phyloP scores from a whole-genome alignment of 2,329 filamentous ascomycete species.

The Fusarium dimerum region DNA sequence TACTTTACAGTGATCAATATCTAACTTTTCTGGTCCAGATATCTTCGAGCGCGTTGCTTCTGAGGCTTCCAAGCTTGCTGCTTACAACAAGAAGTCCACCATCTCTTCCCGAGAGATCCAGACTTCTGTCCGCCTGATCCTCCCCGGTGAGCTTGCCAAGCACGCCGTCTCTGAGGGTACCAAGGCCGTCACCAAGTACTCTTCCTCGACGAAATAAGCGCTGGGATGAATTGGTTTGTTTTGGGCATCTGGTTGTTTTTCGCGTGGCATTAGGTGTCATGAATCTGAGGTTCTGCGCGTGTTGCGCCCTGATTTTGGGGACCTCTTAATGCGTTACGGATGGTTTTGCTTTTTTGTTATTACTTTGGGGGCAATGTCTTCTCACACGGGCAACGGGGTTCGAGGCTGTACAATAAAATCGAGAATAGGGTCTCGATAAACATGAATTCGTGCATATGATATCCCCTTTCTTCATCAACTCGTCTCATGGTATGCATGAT shows the following conservation, averaged over 20 bases:
- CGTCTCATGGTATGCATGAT: conserved; percentile 1
- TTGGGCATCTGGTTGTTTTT: conserved; percentile 54
- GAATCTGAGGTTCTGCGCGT: conserved; percentile 51
- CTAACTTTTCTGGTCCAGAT: conserved; percentile 56
- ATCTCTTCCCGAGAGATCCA: conserved; percentile 99
- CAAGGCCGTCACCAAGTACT: conserved; percentile 99
- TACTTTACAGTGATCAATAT: too few species aligned
- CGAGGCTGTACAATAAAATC: conserved; percentile 73
- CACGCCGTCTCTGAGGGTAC: conserved; percentile 99
- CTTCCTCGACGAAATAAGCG: conserved; percentile 95
- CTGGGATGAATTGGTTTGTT: conserved; percentile 60
- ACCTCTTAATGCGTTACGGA: conserved; percentile 76
- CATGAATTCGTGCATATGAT: conserved; percentile 65
- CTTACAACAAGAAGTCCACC: conserved; percentile 99
- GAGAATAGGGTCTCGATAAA: conserved; percentile 62
- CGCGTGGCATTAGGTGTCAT: conserved; percentile 61
- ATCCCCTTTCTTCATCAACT: conserved; percentile 20
- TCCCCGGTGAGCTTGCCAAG: conserved; percentile 98
- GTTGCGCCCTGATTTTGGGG: conserved; percentile 37
- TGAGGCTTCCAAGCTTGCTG: conserved; percentile 97
- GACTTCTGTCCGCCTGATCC: conserved; percentile 96
- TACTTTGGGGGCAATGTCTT: conserved; percentile 71
- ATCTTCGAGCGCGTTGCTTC: conserved; percentile 99
- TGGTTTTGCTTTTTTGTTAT: conserved; percentile 65
- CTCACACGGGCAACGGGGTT: conserved; percentile 68